Base-by-base conservation (phyloP, 2,329 filamentous ascomycete species). In the Colletotrichum coccodes region DNA sequence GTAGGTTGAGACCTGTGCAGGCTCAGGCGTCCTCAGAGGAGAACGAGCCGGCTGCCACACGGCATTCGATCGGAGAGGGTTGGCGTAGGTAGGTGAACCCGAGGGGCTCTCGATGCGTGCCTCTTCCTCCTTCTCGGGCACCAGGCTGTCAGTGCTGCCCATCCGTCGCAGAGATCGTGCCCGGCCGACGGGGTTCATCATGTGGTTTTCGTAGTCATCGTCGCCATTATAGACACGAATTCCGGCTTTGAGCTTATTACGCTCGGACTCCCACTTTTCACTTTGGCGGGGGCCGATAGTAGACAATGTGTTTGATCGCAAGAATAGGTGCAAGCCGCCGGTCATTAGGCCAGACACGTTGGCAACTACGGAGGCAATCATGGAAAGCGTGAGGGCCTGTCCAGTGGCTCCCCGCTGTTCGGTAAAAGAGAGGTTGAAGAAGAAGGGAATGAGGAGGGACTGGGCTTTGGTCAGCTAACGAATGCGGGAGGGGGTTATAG, bases 291-390 rank as follows among this genome's bases (percentile, higher is more conserved):
- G 80, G 63, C 78, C 85, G 58, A 90, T 88, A 30, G 87, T 87
- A 14, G 86, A 84, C 14, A 86, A 83, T 16, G 85, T 87, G 71
- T 89, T 91, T 3, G 90, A 89, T 71, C 91, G 87, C 57, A 93
- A 82, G 73, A 92, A 91, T 9, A 93, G 80, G 72, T 92, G 90
- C 28, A 92, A 83, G 18, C 89, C 86, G 4, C 90, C 89, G 18
- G 88, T 90, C 76, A 90, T 84, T 18, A 93, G 79, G 3, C 91
- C 91, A 0, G 90, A 90, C 2, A 91, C 82, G 74, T 92, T 92
- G 18, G 89, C 83, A 3, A 90, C 88, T 7, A 93, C 88, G 18
- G 90, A 87, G 30, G 89, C 89, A 46, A 92, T 86, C 83, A 91
- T 89, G 3, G 88, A 84, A 4, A 90, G 79, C 66, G 77, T 86